Conservation (phyloP, 495 filamentous ascomycete genomes). For the Neurospora sp. region DNA sequence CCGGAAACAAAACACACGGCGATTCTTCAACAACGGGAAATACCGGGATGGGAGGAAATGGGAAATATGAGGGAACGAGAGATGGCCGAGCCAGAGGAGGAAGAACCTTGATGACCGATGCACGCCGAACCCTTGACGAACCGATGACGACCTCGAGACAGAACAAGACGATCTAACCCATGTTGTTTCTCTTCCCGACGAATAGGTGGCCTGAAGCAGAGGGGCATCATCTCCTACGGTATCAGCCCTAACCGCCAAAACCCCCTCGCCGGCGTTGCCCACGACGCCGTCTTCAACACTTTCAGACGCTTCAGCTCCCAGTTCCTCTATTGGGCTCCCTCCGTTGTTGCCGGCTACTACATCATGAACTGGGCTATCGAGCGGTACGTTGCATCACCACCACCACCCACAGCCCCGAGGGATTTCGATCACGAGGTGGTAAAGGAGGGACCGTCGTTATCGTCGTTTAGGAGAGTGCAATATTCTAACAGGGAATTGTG, state of each 20-base stretch:
- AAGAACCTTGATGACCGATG: neutral
- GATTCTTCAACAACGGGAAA: neutral
- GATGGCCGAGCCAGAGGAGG: neutral
- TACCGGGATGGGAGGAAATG: neutral
- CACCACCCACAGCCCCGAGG: neutral
- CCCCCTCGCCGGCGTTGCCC: slow-evolving; percentile 45
- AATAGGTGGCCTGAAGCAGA: slow-evolving; percentile 41
- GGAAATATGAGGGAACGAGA: slow-evolving; percentile 1
- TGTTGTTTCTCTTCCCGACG: slow-evolving; percentile 11
- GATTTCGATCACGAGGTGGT: neutral
- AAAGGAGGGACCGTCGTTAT: neutral
- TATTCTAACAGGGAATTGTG: slow-evolving; percentile 9
- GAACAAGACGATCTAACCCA: neutral
- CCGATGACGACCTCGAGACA: neutral
- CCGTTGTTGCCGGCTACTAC: slow-evolving; percentile 64
- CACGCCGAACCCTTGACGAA: neutral
- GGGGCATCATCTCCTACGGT: slow-evolving; percentile 46
- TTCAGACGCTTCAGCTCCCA: slow-evolving; percentile 52
- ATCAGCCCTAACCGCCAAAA: slow-evolving; percentile 44
- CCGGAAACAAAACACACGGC: neutral
- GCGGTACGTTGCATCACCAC: slow-evolving; percentile 45
- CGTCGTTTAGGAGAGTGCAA: neutral
- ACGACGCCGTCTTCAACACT: slow-evolving; percentile 53
- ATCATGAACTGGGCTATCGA: slow-evolving; percentile 79
- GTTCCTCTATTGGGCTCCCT: slow-evolving; percentile 74